Base-by-base conservation (phyloP, 2,329 filamentous ascomycete genomes). In the Plectosphaerella plurivora region DNA sequence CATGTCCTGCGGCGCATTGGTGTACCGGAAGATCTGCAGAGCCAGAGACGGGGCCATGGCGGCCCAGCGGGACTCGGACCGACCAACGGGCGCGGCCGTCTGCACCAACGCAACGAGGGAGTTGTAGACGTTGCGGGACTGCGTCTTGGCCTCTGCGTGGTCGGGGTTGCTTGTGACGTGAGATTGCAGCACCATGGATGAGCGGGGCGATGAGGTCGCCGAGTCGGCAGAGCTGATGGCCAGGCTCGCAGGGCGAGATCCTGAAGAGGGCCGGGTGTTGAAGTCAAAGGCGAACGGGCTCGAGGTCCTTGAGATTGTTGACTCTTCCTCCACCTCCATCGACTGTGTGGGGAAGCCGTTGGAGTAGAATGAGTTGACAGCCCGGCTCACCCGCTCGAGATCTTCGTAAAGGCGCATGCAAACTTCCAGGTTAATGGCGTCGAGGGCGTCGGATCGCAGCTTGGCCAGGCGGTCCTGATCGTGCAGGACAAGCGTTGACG, bases 401-500 rank as follows among this genome's bases (percentile, higher is more conserved):
- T 76, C 72, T 52, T 83, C 79, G 57, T 77, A 83, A 56, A 81
- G 73, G 24, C 73, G 74, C 78, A 84, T 83, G 70, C 83, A 86
- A 15, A 86, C 74, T 54, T 86, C 81, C 12, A 87, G 65, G 61
- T 85, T 84, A 60, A 86, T 78, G 51, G 79, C 75, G 59, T 86
- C 82, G 28, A 79, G 72, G 66, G 86, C 76, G 61, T 86, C 83
- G 7, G 77, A 74, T 16, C 82, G 77, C 36, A 86, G 71, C 61
- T 85, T 84, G 49, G 77, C 61, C 44, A 87, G 71, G 28, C 83
- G 78, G 63, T 86, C 83, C 61, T 86, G 82, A 58, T 87, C 83
- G 51, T 86, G 86, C 45, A 83, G 68, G 59, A 87, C 86, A 0
- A 83, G 86, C 45, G 78, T 79, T 20, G 41, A 44, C 0, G 82